Conservation (phyloP, 148 eudicot species). For the Diospyros kaki region DNA sequence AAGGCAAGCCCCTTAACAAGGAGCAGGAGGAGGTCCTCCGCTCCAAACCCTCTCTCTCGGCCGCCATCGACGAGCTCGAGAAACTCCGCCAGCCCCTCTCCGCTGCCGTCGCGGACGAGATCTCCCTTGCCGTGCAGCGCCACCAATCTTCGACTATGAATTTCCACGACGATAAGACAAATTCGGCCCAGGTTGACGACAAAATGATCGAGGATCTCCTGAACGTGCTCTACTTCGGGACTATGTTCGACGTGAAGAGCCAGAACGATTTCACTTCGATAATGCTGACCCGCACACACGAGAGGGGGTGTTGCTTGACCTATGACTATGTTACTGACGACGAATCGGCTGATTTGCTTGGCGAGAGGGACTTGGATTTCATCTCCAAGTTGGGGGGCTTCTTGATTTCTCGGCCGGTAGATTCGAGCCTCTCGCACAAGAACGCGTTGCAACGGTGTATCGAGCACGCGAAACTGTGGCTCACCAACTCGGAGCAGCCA, state of each 20-base stretch:
- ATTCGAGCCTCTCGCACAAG: constrained; percentile 67
- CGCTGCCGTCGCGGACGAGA: constrained; percentile 52
- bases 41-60: constrained; percentile 51
- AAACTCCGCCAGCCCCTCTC: constrained; percentile 63
- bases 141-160: not conserved
- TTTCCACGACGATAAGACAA: not conserved
- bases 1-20: constrained; percentile 61
- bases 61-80: constrained; percentile 77
- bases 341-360: constrained; percentile 56
- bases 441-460: constrained; percentile 59
- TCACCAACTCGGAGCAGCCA: constrained; percentile 49
- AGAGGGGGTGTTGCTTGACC: constrained; percentile 76
- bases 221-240: constrained; percentile 67
- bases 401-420: constrained; percentile 55
- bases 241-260: constrained; percentile 64
- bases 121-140: constrained; percentile 28
- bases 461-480: constrained; percentile 67
- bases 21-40: constrained; percentile 69
- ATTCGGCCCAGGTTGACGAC: not conserved
- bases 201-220: constrained; percentile 50
- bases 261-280: constrained; percentile 51
- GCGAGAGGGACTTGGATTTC: constrained; percentile 76
- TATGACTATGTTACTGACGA: constrained; percentile 87
- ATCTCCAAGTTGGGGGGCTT: constrained; percentile 56
- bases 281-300: constrained; percentile 69